Evolutionary conservation across 306 rosid species (phyloP).

Genomic region (Adenanthera pavonina): DNA sequence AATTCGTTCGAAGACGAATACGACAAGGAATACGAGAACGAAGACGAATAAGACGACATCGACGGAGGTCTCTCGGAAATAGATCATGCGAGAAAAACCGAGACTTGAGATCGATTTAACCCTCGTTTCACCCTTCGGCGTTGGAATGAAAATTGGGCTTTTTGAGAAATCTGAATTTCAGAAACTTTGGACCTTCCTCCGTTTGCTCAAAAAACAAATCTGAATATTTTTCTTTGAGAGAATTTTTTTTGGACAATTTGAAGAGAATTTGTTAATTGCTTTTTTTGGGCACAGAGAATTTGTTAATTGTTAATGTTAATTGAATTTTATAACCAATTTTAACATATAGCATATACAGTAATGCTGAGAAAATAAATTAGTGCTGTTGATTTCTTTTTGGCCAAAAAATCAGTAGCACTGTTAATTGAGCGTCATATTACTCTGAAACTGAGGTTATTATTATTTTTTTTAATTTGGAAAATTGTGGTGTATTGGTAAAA

Average conservation of each 20-base stretch:
- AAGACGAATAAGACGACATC: constrained; percentile 2
- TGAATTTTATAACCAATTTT: not conserved
- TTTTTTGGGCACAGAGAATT: no score
- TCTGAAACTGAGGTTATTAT: not conserved
- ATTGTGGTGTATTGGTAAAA: no score
- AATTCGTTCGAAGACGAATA: not conserved
- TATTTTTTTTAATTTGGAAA: not conserved
- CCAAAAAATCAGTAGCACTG: no score
- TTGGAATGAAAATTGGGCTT: not conserved
- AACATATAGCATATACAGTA: not conserved
- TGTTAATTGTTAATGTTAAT: not conserved
- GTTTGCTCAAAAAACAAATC: no score
- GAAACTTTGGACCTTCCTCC: not conserved
- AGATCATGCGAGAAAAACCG: not conserved
- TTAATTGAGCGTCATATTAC: not conserved
- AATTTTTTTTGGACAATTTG: no score
- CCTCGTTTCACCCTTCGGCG: no score
- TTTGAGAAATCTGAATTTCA: not conserved
- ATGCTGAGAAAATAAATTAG: not conserved
- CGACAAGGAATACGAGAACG: no score
- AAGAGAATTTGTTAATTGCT: no score
- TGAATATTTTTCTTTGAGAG: no score
- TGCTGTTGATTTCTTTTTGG: no score
- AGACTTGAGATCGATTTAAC: not conserved
- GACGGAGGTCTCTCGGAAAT: not conserved